Percentiles rank a stretch among this genome's conserved stretches.
These are phyloP conservation scores for Pinus taeda DNA, from an alignment of 75 land plant genomes.

Conservation along the genomic window DNA sequence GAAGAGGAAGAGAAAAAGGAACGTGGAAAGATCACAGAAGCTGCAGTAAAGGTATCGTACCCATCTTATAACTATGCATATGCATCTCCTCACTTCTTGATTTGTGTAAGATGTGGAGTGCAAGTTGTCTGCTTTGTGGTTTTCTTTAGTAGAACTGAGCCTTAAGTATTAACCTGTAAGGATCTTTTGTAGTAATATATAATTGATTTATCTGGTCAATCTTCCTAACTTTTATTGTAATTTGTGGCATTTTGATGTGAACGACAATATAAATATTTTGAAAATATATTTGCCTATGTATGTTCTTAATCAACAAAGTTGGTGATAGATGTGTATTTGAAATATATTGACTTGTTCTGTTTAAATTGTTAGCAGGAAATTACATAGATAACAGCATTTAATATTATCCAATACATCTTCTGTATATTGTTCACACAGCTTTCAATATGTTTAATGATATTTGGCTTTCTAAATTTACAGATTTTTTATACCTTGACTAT, in stretches of 20 bases:
- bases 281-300: not conserved
- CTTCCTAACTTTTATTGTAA: not conserved
- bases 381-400: not conserved
- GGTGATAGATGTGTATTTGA: not conserved
- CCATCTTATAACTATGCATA: not conserved
- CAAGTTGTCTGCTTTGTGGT: not conserved
- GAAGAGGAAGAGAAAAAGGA: conserved; percentile 22
- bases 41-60: conserved; percentile 67
- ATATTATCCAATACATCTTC: not conserved
- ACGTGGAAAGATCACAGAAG: conserved; percentile 50
- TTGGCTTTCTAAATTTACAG: not conserved
- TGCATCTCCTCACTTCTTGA: not conserved
- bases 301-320: not conserved
- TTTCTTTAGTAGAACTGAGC: not conserved
- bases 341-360: not conserved
- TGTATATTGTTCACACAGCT: not conserved
- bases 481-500: not conserved
- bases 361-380: not conserved
- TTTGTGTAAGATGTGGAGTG: not conserved
- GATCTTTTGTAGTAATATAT: not conserved
- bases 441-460: not conserved
- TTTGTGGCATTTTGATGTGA: not conserved
- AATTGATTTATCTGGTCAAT: not conserved
- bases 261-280: not conserved
- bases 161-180: not conserved